phyloP scores from a whole-genome alignment of 805 yeast genomes.

The Candida cerambycidarum region DNA sequence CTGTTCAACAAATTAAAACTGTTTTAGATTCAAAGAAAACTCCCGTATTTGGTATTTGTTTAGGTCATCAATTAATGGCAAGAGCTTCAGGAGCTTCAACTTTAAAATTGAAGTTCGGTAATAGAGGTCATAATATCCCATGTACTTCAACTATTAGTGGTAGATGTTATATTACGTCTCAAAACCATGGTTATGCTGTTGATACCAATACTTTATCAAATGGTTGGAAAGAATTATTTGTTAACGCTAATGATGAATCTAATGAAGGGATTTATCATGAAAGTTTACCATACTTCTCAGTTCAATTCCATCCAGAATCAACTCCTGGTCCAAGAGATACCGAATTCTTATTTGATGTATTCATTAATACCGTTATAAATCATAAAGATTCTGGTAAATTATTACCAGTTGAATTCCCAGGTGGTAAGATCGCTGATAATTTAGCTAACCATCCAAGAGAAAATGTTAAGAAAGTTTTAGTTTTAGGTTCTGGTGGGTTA shows the following conservation, averaged over 20 bases:
- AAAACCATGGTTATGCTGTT: conserved; percentile 98
- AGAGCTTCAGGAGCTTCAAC: conserved; percentile 95
- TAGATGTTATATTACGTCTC: conserved; percentile 96
- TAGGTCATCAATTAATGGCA: conserved; percentile 96
- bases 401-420: conserved; percentile 86
- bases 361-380: conserved; percentile 76
- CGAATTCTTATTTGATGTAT: conserved; percentile 92
- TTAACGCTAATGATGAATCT: conserved; percentile 94
- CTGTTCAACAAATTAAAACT: conserved; percentile 58
- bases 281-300: conserved; percentile 88
- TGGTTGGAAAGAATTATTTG: conserved; percentile 93
- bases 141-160: conserved; percentile 88
- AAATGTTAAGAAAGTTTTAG: conserved; percentile 85
- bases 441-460: conserved; percentile 73
- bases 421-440: conserved; percentile 77
- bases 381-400: conserved; percentile 56
- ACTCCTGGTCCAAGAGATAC: conserved; percentile 99
- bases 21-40: conserved; percentile 67
- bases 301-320: conserved; percentile 98
- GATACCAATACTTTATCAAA: conserved; percentile 69
- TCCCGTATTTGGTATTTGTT: conserved; percentile 96
- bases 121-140: conserved; percentile 99
- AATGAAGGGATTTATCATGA: conserved; percentile 97
- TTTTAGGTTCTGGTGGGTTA: conserved; percentile 95
- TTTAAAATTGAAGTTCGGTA: conserved; percentile 90